Evolutionary conservation across 352 stramenopile species (phyloP).

Genomic region (Plasmopara halstedii): DNA sequence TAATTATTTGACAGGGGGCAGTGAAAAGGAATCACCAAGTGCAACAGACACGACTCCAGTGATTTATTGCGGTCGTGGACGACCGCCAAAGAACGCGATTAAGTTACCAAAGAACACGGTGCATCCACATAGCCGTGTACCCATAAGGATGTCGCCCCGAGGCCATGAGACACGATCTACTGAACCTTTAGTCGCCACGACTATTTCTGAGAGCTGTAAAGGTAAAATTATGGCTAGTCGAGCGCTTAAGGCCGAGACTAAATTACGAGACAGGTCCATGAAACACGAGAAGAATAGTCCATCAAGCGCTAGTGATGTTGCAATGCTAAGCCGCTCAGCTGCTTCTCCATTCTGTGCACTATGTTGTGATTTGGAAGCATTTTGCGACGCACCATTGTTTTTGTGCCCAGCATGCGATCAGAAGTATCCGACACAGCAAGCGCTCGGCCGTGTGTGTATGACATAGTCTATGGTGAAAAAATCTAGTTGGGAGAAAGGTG

Average conservation of each 20-base stretch:
- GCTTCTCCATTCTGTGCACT: slow-evolving; percentile 52
- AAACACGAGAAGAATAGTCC: slow-evolving; percentile 50
- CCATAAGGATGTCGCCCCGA: slow-evolving; percentile 19
- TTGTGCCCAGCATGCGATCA: slow-evolving; percentile 66
- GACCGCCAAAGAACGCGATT: slow-evolving; percentile 38
- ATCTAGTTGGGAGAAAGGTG: slow-evolving; percentile 4
- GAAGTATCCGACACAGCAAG: slow-evolving; percentile 59
- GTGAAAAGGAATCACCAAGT: slow-evolving; percentile 16
- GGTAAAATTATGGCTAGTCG: slow-evolving; percentile 7
- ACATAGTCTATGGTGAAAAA: slow-evolving; percentile 13
- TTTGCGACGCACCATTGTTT: slow-evolving; percentile 48
- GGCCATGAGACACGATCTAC: slow-evolving; percentile 17
- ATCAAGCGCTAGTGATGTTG: slow-evolving; percentile 57
- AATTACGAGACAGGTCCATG: slow-evolving; percentile 6
- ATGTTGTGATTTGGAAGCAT: slow-evolving; percentile 47
- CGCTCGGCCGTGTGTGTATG: slow-evolving; percentile 60
- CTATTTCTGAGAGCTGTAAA: slow-evolving; percentile 10
- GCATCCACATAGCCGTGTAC: slow-evolving; percentile 6
- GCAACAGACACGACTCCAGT: slow-evolving; percentile 14
- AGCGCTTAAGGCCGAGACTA: slow-evolving; percentile 9
- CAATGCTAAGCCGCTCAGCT: slow-evolving; percentile 33
- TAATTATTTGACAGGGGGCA: slow-evolving; percentile 6
- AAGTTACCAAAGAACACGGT: slow-evolving; percentile 23
- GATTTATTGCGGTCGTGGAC: slow-evolving; percentile 33
- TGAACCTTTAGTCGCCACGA: slow-evolving; percentile 11